Evolutionary conservation across 1,284 basidiomycete species (phyloP).

Genomic region (Agaricales sp.): DNA sequence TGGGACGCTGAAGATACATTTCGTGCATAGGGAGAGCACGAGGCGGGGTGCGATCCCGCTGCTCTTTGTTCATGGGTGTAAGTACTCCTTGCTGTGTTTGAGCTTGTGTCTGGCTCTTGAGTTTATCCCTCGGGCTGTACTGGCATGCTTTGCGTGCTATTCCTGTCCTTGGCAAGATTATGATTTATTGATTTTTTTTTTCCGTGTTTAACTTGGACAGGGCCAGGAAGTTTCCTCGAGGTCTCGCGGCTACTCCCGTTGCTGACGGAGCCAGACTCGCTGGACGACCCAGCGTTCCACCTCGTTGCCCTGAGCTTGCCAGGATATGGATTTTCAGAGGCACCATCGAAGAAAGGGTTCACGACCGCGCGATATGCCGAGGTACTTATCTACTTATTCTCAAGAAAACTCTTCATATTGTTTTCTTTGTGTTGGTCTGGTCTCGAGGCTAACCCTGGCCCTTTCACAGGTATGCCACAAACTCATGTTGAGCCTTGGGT

Average conservation of each 20-base stretch:
- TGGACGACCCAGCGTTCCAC: constrained; percentile 44
- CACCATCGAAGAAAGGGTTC: constrained; percentile 22
- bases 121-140: neutral
- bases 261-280: constrained; percentile 26
- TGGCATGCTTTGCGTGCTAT: constrained; percentile 14
- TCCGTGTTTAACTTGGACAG: constrained; percentile 18
- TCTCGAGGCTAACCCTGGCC: constrained; percentile 1
- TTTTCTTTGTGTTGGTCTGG: neutral
- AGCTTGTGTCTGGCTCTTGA: neutral
- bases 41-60: constrained; percentile 29
- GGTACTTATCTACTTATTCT: constrained; percentile 14
- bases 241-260: constrained; percentile 42
- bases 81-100: constrained; percentile 18
- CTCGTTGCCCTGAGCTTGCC: constrained; percentile 44
- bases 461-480: constrained; percentile 30
- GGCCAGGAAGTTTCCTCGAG: constrained; percentile 53
- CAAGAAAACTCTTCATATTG: neutral
- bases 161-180: no score
- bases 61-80: constrained; percentile 37
- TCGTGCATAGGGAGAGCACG: constrained; percentile 29
- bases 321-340: constrained; percentile 44
- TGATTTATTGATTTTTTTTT: neutral
- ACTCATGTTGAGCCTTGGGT: constrained; percentile 41
- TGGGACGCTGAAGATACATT: constrained; percentile 30
- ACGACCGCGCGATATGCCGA: constrained; percentile 28